Conservation (phyloP, 805 yeast species). For the Ogataea pilisensis region DNA sequence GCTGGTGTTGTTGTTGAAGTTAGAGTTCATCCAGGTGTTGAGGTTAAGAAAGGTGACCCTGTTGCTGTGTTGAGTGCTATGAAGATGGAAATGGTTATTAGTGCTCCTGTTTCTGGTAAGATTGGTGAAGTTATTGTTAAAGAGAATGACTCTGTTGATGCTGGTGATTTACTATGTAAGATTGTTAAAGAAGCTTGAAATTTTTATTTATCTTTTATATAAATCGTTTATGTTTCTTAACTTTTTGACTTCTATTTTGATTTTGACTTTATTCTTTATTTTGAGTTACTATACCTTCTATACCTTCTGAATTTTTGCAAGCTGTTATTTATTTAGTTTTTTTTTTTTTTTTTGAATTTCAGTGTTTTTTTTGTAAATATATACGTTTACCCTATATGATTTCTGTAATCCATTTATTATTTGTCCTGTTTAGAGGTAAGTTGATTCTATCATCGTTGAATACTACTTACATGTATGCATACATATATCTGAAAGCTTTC, state of each 20-base stretch:
- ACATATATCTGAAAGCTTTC: too few relatives aligned
- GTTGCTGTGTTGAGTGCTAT: constrained; percentile 91
- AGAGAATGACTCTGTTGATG: constrained; percentile 95
- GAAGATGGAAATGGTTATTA: constrained; percentile 99
- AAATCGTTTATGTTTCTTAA: not conserved
- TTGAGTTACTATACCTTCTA: not conserved
- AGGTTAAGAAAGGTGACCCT: constrained; percentile 95
- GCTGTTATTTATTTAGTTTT: too few relatives aligned
- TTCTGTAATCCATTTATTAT: too few relatives aligned
- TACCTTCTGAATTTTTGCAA: too few relatives aligned
- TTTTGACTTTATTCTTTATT: not conserved
- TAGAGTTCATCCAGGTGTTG: constrained; percentile 80
- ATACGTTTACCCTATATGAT: too few relatives aligned
- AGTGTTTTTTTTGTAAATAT: too few relatives aligned
- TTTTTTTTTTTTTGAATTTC: too few relatives aligned
- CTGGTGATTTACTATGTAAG: constrained; percentile 78
- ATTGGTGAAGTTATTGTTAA: constrained; percentile 72
- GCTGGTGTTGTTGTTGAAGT: constrained; percentile 97
- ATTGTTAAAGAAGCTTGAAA: constrained; percentile 35
- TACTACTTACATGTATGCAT: too few relatives aligned
- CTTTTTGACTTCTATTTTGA: not conserved
- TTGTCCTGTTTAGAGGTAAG: too few relatives aligned
- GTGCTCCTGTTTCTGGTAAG: constrained; percentile 85
- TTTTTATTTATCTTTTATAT: not conserved
- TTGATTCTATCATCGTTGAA: too few relatives aligned